Base-by-base conservation (phyloP, 257 asterid species). In the Paraleonurus japonicus region DNA sequence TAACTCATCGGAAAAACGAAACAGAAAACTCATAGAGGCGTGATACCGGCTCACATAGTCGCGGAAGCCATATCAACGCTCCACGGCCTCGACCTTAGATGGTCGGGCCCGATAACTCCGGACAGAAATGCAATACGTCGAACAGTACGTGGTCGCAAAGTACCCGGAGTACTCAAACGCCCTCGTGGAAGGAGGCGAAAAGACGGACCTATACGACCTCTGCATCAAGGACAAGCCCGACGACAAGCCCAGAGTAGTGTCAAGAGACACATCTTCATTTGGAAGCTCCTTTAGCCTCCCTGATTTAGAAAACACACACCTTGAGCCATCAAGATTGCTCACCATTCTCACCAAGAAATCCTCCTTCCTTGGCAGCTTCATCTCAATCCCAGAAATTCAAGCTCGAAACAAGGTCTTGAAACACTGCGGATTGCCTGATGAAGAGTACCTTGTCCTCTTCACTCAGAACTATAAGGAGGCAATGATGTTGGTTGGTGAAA, bases 31-130 rank as follows among this genome's bases (percentile, higher is more conserved):
- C 83, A 76, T 10, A 41, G 48, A 41, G 79, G 86, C 61, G 84
- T 92, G 70, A 89, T 92, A 65, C 97, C 96, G 20, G 90, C 96
- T 1, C 97, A 92, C 74, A 82, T 91, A 79, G 90, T 92, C 7
- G 96, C 96, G 1, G 96, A 92, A 75, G 96, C 95, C 27, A 92
- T 92, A 76, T 92, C 93, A 41, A 92, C 92, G 24, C 92, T 89
- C 80, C 93, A 86, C 24, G 97, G 97, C 6, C 85, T 86, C 22
- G 97, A 89, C 75, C 90, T 92, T 0, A 80, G 96, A 78, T 92
- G 97, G 95, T 86, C 96, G n/a, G 96, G 97, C 0, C 97, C 97
- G 13, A 91, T 91, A 73, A 91, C 97, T 6, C 96, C 96, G 4
- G 4, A 75, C 71, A 7, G 97, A 91, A 76, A 87, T 83, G 93